Evolutionary conservation across 768 basidiomycete species (phyloP).

Genomic region (Pleurotus citrinopileatus): DNA sequence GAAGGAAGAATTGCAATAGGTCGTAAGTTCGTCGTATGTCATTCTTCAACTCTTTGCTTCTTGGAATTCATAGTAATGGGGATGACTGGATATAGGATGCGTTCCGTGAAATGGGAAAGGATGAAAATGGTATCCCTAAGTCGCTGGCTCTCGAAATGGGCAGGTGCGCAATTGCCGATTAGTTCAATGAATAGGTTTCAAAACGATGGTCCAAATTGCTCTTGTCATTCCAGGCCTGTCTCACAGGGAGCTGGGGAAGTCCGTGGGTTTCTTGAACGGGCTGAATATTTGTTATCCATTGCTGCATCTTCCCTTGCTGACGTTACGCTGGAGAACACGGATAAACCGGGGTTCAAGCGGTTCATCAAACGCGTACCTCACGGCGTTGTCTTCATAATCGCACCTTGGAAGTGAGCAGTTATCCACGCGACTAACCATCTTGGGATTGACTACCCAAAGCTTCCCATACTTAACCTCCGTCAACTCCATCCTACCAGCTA

Average conservation of each 20-base stretch:
- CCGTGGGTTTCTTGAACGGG: slow-evolving; percentile 76
- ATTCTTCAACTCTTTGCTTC: neutral
- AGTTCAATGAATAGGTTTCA: neutral
- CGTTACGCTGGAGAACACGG: slow-evolving; percentile 68
- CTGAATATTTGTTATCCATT: slow-evolving; percentile 82
- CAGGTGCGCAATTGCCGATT: slow-evolving; percentile 46
- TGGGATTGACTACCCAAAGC: slow-evolving; percentile 32
- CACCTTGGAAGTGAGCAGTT: slow-evolving; percentile 83
- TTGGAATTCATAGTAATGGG: neutral
- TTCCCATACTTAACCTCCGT: slow-evolving; percentile 88
- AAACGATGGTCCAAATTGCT: neutral
- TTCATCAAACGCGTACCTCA: slow-evolving; percentile 82
- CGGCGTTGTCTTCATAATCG: slow-evolving; percentile 85
- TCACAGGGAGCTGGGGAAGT: slow-evolving; percentile 79
- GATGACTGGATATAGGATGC: slow-evolving; percentile 32
- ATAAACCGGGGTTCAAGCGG: slow-evolving; percentile 80
- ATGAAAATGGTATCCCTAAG: slow-evolving; percentile 54
- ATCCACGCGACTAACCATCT: neutral
- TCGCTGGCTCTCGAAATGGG: slow-evolving; percentile 94
- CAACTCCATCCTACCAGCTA: slow-evolving; percentile 89
- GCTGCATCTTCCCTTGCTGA: slow-evolving; percentile 75
- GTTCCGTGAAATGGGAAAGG: slow-evolving; percentile 38
- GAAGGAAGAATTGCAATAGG: slow-evolving; percentile 69
- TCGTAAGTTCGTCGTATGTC: slow-evolving; percentile 37
- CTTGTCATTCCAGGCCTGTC: slow-evolving; percentile 55